Conservation (phyloP, 805 yeast species). For the Blastobotrys americana region DNA sequence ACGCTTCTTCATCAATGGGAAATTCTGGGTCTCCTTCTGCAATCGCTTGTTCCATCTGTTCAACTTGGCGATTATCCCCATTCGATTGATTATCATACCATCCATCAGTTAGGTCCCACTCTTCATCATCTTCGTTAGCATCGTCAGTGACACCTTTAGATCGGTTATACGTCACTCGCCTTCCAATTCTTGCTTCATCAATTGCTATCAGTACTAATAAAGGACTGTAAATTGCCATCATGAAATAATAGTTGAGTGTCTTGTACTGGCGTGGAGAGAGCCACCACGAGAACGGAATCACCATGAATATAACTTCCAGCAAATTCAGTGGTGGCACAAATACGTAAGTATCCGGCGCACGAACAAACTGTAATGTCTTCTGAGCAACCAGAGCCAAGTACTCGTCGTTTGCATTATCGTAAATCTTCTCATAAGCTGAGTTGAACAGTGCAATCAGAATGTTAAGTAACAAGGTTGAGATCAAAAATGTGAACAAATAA, state of each 20-base stretch:
- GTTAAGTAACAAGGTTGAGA: conserved; percentile 69
- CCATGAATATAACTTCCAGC: conserved; percentile 51
- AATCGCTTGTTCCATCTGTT: conserved; percentile 39
- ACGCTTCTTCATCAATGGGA: conserved; percentile 40
- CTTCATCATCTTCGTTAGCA: conserved; percentile 67
- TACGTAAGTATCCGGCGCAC: conserved; percentile 84
- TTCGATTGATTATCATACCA: conserved; percentile 38
- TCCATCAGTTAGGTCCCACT: conserved; percentile 82
- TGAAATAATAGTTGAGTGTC: conserved; percentile 44
- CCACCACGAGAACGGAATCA: conserved; percentile 38
- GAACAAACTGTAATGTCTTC: conserved; percentile 71
- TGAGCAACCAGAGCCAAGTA: conserved; percentile 78
- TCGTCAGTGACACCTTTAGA: conserved; percentile 60
- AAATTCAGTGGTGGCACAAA: conserved; percentile 81
- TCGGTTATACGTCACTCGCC: conserved; percentile 65
- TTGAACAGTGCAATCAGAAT: conserved; percentile 79
- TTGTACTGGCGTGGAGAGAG: conserved; percentile 31
- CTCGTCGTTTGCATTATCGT: conserved; percentile 77
- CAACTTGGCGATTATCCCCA: conserved; percentile 33
- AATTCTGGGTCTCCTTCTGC: conserved; percentile 73
- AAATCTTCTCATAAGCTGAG: conserved; percentile 73
- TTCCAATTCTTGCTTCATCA: conserved; percentile 60
- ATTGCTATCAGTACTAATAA: conserved; percentile 51
- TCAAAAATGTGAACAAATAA: conserved; percentile 68
- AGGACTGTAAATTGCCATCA: conserved; percentile 66